phyloP scores from a whole-genome alignment of 2,329 filamentous ascomycete genomes.

The Fragosphaeria purpurea region DNA sequence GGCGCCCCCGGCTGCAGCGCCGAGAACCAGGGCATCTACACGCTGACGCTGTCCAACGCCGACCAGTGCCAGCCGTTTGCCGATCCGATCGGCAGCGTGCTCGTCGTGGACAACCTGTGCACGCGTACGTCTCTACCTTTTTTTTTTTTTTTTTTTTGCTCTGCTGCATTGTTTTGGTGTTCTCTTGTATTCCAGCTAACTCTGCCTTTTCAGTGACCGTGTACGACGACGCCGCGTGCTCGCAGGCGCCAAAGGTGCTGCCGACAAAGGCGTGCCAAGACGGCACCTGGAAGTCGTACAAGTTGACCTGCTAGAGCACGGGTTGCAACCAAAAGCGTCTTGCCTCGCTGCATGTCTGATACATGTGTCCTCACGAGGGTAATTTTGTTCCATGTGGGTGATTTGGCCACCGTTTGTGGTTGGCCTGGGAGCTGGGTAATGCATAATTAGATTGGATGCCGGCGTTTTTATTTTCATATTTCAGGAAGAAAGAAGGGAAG shows the following conservation, averaged over 20 bases:
- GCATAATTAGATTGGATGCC: too few species aligned
- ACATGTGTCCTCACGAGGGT: neutral
- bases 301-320: constrained; percentile 9
- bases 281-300: constrained; percentile 11
- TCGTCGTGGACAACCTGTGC: constrained; percentile 5
- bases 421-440: too few species aligned
- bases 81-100: constrained; percentile 8
- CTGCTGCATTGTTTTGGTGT: too few species aligned
- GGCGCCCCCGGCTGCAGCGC: constrained; percentile 9
- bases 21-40: constrained; percentile 15
- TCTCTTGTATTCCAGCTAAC: neutral
- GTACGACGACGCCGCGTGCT: constrained; percentile 7
- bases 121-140: constrained; percentile 5
- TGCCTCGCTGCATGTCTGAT: neutral
- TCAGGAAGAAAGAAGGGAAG: too few species aligned
- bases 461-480: too few species aligned
- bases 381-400: too few species aligned
- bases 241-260: neutral
- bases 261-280: constrained; percentile 5
- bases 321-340: too few species aligned
- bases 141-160: neutral
- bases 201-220: constrained; percentile 2
- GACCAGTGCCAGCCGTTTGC: constrained; percentile 7
- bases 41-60: constrained; percentile 5
- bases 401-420: too few species aligned